Evolutionary conservation across 2,329 filamentous ascomycete genomes (phyloP).

Genomic region (Metarhizium guizhouense): DNA sequence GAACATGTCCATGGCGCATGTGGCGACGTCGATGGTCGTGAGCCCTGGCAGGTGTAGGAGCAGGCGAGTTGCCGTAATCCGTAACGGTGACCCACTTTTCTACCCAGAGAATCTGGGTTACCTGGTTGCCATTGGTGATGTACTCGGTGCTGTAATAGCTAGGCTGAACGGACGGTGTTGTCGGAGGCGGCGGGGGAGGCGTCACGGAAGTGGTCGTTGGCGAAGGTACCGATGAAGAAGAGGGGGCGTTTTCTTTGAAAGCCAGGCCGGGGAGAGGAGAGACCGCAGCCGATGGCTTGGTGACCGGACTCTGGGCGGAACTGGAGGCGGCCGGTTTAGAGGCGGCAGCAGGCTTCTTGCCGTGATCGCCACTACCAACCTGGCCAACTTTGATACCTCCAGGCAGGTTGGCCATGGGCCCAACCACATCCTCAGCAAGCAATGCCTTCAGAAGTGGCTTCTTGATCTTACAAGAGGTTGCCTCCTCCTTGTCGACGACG

Average conservation of each 20-base stretch:
- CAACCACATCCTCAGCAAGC: conserved; percentile 48
- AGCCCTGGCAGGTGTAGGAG: conserved; percentile 18
- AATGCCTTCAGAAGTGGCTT: conserved; percentile 45
- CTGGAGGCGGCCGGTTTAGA: conserved; percentile 8
- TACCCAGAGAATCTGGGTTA: conserved; percentile 49
- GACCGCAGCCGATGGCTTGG: conserved; percentile 21
- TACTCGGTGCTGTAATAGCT: conserved; percentile 41
- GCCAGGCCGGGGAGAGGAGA: conserved; percentile 29
- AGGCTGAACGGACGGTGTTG: conserved; percentile 19
- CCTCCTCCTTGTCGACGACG: conserved; percentile 52
- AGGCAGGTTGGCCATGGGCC: conserved; percentile 52
- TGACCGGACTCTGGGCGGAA: conserved; percentile 25
- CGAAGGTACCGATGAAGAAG: background rate
- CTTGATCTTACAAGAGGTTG: conserved; percentile 51
- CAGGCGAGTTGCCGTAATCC: conserved; percentile 30
- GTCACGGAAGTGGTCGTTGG: background rate
- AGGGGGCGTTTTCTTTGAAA: conserved; percentile 24
- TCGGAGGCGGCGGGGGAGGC: conserved; percentile 9
- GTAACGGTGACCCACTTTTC: conserved; percentile 47
- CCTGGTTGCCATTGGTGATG: conserved; percentile 37
- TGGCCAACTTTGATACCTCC: conserved; percentile 40
- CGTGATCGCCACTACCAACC: background rate
- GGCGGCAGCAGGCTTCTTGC: background rate
- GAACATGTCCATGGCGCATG: conserved; percentile 31
- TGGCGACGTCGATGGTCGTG: conserved; percentile 18